These are phyloP conservation scores for Moniliella sp. DNA, from an alignment of 1,284 basidiomycete genomes.

Conservation along the genomic window DNA sequence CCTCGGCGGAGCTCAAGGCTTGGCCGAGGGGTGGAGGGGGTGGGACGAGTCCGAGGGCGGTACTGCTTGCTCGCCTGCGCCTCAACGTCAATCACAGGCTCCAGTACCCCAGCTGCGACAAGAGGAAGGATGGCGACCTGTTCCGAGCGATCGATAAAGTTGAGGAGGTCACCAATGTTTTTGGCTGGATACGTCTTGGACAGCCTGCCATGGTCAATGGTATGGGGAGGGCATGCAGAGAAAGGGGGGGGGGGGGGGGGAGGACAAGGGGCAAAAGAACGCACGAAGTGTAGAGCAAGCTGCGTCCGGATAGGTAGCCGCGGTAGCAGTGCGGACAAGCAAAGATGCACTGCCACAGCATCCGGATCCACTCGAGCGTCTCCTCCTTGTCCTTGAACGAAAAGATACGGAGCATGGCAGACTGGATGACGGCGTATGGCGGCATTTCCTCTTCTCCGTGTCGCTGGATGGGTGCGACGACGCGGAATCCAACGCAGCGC, in stretches of 20 bases:
- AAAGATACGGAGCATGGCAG: slow-evolving; percentile 17
- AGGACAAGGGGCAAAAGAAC: no score
- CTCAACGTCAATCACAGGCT: slow-evolving; percentile 5
- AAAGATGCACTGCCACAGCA: slow-evolving; percentile 7
- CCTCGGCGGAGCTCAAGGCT: neutral
- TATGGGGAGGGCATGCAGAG: neutral
- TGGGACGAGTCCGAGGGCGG: neutral
- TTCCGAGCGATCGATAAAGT: slow-evolving; percentile 11
- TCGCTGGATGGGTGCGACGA: neutral
- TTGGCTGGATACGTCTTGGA: slow-evolving; percentile 7
- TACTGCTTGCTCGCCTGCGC: slow-evolving; percentile 1
- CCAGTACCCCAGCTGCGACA: slow-evolving; percentile 9
- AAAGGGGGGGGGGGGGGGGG: no score
- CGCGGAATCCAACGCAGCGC: neutral
- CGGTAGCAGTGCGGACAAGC: slow-evolving; percentile 17
- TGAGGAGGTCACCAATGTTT: slow-evolving; percentile 11
- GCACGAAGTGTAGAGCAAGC: no score
- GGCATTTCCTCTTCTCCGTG: neutral
- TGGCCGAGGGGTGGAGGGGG: neutral
- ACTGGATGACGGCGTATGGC: slow-evolving; percentile 3
- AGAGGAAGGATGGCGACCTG: no score
- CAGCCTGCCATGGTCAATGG: slow-evolving; percentile 1
- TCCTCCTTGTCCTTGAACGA: slow-evolving; percentile 11
- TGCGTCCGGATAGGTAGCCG: slow-evolving; percentile 8
- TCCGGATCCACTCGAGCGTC: slow-evolving; percentile 10